Evolutionary conservation across 495 filamentous ascomycete genomes (phyloP).

Genomic region (Pseudoneurospora amorphoporcata): DNA sequence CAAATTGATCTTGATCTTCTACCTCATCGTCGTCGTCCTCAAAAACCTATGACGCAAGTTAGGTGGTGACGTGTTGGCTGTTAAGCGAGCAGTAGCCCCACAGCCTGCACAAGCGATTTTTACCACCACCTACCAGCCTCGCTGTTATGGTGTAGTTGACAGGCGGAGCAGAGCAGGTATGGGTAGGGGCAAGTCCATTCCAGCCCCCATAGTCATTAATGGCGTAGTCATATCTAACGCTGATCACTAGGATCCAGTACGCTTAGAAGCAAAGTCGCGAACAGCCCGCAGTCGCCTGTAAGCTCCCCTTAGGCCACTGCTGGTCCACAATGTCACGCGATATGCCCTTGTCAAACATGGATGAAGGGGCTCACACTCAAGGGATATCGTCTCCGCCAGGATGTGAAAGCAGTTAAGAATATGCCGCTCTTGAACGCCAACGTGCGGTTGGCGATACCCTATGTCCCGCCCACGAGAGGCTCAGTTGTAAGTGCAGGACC

Average conservation of each 20-base stretch:
- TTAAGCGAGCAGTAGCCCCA: too few relatives aligned
- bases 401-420: not conserved
- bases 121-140: too few relatives aligned
- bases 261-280: not conserved
- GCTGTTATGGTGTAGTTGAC: not conserved
- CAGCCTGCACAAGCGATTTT: too few relatives aligned
- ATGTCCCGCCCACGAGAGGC: not conserved
- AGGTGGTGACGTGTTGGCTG: too few relatives aligned
- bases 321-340: not conserved
- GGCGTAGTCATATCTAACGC: not conserved
- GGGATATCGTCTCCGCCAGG: not conserved
- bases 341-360: not conserved
- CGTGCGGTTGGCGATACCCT: not conserved
- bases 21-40: too few relatives aligned
- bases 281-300: not conserved
- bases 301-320: not conserved
- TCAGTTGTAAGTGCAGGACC: not conserved
- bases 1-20: too few relatives aligned
- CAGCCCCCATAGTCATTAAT: not conserved
- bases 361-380: not conserved
- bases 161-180: not conserved
- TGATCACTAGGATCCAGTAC: not conserved
- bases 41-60: too few relatives aligned
- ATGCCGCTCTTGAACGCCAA: not conserved
- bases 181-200: not conserved